Evolutionary conservation across 1,284 basidiomycete species (phyloP).

Genomic region (Exobasidium rhododendri): DNA sequence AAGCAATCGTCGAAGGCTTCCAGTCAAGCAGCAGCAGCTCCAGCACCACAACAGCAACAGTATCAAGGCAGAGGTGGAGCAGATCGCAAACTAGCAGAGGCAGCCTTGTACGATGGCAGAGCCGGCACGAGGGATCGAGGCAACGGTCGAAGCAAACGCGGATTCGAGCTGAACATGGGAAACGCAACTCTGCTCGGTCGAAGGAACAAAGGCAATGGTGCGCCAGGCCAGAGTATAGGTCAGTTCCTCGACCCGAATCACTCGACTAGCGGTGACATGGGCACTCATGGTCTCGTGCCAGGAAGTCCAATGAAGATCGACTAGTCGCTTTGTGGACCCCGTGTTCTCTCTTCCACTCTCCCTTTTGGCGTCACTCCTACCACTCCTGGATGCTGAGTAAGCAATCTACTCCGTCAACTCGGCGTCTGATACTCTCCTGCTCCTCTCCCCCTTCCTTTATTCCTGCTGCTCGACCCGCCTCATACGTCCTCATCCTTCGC

Average conservation of each 20-base stretch:
- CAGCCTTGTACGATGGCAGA: slow-evolving; percentile 48
- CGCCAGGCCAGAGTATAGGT: background rate
- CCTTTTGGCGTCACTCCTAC: no score
- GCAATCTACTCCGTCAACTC: no score
- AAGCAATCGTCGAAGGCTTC: slow-evolving; percentile 20
- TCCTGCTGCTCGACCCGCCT: no score
- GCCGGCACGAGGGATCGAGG: slow-evolving; percentile 45
- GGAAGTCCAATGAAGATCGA: slow-evolving; percentile 42
- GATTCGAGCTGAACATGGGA: slow-evolving; percentile 49
- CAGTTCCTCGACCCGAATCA: slow-evolving; percentile 25
- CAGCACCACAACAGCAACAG: slow-evolving; percentile 33
- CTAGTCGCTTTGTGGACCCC: slow-evolving; percentile 10
- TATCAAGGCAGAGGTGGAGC: slow-evolving; percentile 48
- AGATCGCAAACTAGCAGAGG: slow-evolving; percentile 53
- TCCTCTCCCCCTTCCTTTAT: background rate
- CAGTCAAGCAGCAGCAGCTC: slow-evolving; percentile 51
- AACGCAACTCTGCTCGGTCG: slow-evolving; percentile 48
- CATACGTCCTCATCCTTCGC: no score
- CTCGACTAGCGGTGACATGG: slow-evolving; percentile 27
- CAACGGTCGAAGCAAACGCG: slow-evolving; percentile 28
- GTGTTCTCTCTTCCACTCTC: background rate
- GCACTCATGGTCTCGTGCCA: slow-evolving; percentile 31
- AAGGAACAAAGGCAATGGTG: slow-evolving; percentile 25
- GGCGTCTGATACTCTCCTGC: background rate
- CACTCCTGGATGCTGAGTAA: no score